Evolutionary conservation across 495 filamentous ascomycete genomes (phyloP).

Genomic region (Astrothelium macrocarpum): DNA sequence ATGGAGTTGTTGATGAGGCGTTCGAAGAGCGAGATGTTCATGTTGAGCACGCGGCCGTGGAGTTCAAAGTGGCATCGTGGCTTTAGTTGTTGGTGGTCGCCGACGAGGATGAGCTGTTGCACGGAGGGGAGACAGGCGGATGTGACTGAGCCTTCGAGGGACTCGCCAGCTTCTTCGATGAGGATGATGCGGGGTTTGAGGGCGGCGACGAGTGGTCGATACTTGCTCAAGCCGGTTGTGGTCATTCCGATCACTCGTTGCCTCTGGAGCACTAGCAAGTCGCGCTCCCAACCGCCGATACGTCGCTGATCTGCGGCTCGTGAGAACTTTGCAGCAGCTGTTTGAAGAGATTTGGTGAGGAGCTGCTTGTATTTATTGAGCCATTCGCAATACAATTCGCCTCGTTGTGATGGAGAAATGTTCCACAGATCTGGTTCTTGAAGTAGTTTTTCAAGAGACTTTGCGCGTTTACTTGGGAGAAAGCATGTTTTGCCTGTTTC

Average conservation of each 20-base stretch:
- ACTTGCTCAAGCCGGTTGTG: slow-evolving; percentile 81
- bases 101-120: slow-evolving; percentile 65
- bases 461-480: slow-evolving; percentile 17
- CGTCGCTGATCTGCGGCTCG: slow-evolving; percentile 29
- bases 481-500: slow-evolving; percentile 34
- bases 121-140: slow-evolving; percentile 57
- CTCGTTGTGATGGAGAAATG: slow-evolving; percentile 43
- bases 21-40: slow-evolving; percentile 67
- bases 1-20: slow-evolving; percentile 63
- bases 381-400: slow-evolving; percentile 45
- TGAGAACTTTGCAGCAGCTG: slow-evolving; percentile 36
- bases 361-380: background rate
- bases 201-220: slow-evolving; percentile 61
- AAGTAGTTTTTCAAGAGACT: slow-evolving; percentile 29
- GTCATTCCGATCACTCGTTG: slow-evolving; percentile 64
- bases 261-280: slow-evolving; percentile 39
- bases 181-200: slow-evolving; percentile 57
- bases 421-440: slow-evolving; percentile 46
- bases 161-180: slow-evolving; percentile 71
- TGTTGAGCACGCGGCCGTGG: slow-evolving; percentile 45
- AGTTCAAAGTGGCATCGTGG: slow-evolving; percentile 49
- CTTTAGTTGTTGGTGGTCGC: slow-evolving; percentile 66
- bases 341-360: slow-evolving; percentile 33
- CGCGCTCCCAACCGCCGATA: slow-evolving; percentile 48
- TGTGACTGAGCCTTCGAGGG: slow-evolving; percentile 55